These are phyloP conservation scores for Aspergillus quadricinctus DNA, from an alignment of 2,329 filamentous ascomycete species.

Conservation along the genomic window DNA sequence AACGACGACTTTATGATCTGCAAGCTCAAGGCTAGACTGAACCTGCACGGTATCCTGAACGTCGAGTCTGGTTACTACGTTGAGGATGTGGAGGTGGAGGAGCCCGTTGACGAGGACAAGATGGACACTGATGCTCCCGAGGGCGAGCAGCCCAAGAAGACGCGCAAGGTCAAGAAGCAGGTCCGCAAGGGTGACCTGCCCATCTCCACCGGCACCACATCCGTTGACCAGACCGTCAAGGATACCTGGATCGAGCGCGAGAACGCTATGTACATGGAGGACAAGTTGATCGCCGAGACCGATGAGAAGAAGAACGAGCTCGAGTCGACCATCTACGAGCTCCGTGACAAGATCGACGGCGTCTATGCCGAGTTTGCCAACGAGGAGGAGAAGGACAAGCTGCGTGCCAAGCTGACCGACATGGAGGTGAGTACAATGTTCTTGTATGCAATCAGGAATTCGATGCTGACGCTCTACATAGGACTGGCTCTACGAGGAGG, in stretches of 20 bases:
- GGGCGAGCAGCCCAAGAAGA: constrained; percentile 70
- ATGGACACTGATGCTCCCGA: constrained; percentile 75
- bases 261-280: constrained; percentile 88
- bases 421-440: constrained; percentile 66
- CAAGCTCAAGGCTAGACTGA: constrained; percentile 97
- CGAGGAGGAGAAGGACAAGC: constrained; percentile 86
- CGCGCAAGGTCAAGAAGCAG: constrained; percentile 98
- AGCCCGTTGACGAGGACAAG: constrained; percentile 64
- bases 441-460: too few species aligned
- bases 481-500: constrained; percentile 99
- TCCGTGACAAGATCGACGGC: constrained; percentile 91
- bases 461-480: constrained; percentile 38
- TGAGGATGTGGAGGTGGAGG: constrained; percentile 95
- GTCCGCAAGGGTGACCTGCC: constrained; percentile 94
- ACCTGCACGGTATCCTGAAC: constrained; percentile 93
- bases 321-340: constrained; percentile 94
- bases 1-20: constrained; percentile 99
- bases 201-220: constrained; percentile 75
- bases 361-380: constrained; percentile 82
- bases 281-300: constrained; percentile 96
- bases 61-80: constrained; percentile 97
- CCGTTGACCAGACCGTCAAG: constrained; percentile 67
- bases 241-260: constrained; percentile 73
- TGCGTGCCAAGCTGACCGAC: constrained; percentile 76
- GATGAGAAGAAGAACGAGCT: constrained; percentile 99